phyloP scores from a whole-genome alignment of 192 early-diverging fungal species.

The Gigaspora rosea region DNA sequence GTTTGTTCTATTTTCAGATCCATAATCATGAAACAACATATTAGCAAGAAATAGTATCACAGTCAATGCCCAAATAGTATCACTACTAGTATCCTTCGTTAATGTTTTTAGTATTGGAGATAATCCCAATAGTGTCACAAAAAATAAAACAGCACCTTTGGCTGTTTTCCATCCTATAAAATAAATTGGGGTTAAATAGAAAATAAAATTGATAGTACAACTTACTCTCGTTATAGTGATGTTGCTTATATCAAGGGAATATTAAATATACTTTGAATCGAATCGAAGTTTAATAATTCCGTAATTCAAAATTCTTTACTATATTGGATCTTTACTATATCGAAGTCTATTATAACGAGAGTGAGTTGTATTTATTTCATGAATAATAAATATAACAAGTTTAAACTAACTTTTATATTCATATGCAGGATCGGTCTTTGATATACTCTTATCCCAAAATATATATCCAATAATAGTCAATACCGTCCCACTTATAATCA shows the following conservation, averaged over 20 bases:
- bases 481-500: slow-evolving; percentile 60
- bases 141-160: slow-evolving; percentile 73
- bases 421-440: slow-evolving; percentile 45
- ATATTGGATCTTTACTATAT: no score
- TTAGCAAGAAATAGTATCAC: slow-evolving; percentile 82
- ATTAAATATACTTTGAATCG: no score
- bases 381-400: no score
- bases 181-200: background rate
- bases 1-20: slow-evolving; percentile 47
- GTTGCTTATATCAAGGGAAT: no score
- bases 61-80: slow-evolving; percentile 94
- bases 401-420: slow-evolving; percentile 36
- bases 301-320: no score
- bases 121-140: slow-evolving; percentile 74
- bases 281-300: no score
- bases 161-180: slow-evolving; percentile 49
- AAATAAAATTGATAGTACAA: slow-evolving; percentile 1
- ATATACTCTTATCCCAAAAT: slow-evolving; percentile 67
- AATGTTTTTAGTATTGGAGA: slow-evolving; percentile 91
- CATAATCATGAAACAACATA: slow-evolving; percentile 90
- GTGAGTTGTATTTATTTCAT: no score
- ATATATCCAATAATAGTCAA: slow-evolving; percentile 66
- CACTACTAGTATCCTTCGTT: slow-evolving; percentile 84
- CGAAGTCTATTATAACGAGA: no score
- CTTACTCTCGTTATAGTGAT: slow-evolving; percentile 24